Percentiles rank a stretch among this genome's conserved stretches.
Evolutionary conservation across 352 stramenopile genomes (phyloP).

Genomic region (Saprolegnia diclina): DNA sequence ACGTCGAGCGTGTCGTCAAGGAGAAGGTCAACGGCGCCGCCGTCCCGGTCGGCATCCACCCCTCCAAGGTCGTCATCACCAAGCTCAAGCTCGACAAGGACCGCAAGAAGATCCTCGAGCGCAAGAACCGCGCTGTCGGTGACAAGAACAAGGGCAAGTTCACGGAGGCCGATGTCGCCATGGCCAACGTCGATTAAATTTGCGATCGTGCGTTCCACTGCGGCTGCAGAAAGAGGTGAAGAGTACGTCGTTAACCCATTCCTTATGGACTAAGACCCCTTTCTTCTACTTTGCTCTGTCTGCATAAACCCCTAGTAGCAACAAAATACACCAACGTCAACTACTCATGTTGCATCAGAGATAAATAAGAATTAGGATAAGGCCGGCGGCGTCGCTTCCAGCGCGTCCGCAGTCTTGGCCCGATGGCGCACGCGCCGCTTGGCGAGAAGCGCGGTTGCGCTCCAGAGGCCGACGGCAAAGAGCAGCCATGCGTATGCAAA

Average conservation of each 20-base stretch:
- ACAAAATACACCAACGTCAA: too few species aligned
- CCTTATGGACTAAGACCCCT: too few species aligned
- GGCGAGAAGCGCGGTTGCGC: background rate
- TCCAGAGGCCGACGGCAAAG: constrained; percentile 61
- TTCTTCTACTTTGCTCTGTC: too few species aligned
- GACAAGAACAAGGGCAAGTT: constrained; percentile 87
- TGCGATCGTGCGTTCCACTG: background rate
- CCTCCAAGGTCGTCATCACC: constrained; percentile 98
- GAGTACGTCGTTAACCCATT: background rate
- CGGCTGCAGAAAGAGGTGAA: background rate
- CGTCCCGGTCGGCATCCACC: constrained; percentile 96
- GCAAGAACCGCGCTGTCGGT: constrained; percentile 90
- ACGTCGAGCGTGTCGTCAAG: constrained; percentile 97
- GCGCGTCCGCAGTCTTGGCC: background rate
- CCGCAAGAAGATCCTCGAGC: constrained; percentile 98
- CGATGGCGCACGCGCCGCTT: background rate
- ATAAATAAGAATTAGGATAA: too few species aligned
- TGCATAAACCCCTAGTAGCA: too few species aligned
- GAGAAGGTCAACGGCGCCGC: constrained; percentile 98
- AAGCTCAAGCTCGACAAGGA: constrained; percentile 99
- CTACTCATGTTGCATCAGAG: too few species aligned
- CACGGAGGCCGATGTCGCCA: constrained; percentile 81
- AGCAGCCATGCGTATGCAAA: constrained; percentile 66
- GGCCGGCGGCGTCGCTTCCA: background rate
- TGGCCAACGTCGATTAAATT: constrained; percentile 87